A percentile compares a stretch with the other conserved stretches of the same genome.
Evolutionary conservation across 371 early-diverging fungal species (phyloP).

Genomic region (Lichtheimia hyalospora): DNA sequence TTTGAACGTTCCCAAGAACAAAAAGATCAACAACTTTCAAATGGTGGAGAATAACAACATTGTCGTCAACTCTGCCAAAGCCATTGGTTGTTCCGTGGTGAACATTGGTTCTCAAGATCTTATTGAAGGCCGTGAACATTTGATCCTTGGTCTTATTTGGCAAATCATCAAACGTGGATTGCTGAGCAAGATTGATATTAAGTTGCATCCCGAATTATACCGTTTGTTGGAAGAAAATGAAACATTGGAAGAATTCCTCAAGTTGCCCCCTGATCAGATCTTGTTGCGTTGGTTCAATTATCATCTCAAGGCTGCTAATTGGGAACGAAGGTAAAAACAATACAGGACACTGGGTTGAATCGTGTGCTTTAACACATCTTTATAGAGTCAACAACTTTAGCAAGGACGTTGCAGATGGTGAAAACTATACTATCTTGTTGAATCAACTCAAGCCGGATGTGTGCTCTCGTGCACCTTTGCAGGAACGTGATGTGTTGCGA

Average conservation of each 20-base stretch:
- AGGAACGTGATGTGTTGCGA: slow-evolving; percentile 69
- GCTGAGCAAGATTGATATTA: slow-evolving; percentile 92
- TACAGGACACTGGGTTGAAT: background rate
- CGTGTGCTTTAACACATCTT: background rate
- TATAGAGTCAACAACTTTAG: slow-evolving; percentile 85
- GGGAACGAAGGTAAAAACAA: slow-evolving; percentile 65
- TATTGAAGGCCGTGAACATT: slow-evolving; percentile 91
- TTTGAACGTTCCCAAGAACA: slow-evolving; percentile 70
- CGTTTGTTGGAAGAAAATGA: slow-evolving; percentile 91
- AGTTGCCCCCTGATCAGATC: slow-evolving; percentile 93
- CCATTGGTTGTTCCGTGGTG: slow-evolving; percentile 94
- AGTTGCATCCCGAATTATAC: slow-evolving; percentile 95
- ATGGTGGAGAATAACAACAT: slow-evolving; percentile 98
- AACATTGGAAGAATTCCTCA: slow-evolving; percentile 87
- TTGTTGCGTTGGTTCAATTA: slow-evolving; percentile 97
- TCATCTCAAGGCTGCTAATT: slow-evolving; percentile 92
- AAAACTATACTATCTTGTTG: slow-evolving; percentile 91
- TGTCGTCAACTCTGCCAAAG: slow-evolving; percentile 96
- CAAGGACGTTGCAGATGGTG: slow-evolving; percentile 91
- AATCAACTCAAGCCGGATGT: slow-evolving; percentile 85
- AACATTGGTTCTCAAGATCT: slow-evolving; percentile 96
- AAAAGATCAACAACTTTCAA: slow-evolving; percentile 84
- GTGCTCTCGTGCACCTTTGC: slow-evolving; percentile 84
- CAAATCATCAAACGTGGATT: slow-evolving; percentile 97
- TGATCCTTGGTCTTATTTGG: slow-evolving; percentile 96